Evolutionary conservation across 768 basidiomycete species (phyloP).

Genomic region (Chiua virens): DNA sequence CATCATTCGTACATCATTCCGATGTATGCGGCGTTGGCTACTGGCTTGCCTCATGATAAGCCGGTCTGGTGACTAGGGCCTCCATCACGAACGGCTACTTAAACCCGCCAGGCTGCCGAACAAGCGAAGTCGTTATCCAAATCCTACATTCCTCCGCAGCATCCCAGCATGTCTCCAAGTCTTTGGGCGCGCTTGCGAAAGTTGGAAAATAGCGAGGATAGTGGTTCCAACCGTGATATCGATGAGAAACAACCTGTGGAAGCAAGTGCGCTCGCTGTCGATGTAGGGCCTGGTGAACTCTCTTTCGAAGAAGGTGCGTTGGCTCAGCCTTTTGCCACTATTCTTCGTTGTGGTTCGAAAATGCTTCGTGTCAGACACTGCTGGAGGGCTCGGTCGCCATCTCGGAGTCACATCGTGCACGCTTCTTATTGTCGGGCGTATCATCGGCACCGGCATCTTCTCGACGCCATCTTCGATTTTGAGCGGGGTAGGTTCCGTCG

Average conservation of each 20-base stretch:
- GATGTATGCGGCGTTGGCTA: no score
- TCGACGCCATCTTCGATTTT: conserved; percentile 62
- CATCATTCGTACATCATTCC: no score
- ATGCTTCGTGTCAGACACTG: no score
- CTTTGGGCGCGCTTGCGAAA: conserved; percentile 5
- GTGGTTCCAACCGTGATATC: not conserved
- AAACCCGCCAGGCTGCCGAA: not conserved
- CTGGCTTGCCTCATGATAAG: no score
- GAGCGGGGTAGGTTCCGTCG: conserved; percentile 53
- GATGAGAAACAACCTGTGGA: not conserved
- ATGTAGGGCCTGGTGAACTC: conserved; percentile 41
- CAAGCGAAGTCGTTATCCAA: not conserved
- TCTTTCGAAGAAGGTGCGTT: conserved; percentile 50
- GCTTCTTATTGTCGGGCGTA: conserved; percentile 55
- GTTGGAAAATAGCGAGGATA: not conserved
- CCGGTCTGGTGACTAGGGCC: no score
- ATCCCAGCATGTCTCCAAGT: conserved; percentile 7
- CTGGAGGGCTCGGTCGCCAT: conserved; percentile 59
- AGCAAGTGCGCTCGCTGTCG: conserved; percentile 7
- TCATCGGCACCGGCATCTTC: conserved; percentile 68
- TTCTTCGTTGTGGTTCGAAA: no score
- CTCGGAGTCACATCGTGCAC: conserved; percentile 58
- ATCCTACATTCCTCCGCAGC: not conserved
- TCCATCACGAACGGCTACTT: not conserved
- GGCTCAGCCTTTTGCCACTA: not conserved